These are phyloP conservation scores for Cryphonectria japonica DNA, from an alignment of 2,329 filamentous ascomycete species.

Conservation along the genomic window DNA sequence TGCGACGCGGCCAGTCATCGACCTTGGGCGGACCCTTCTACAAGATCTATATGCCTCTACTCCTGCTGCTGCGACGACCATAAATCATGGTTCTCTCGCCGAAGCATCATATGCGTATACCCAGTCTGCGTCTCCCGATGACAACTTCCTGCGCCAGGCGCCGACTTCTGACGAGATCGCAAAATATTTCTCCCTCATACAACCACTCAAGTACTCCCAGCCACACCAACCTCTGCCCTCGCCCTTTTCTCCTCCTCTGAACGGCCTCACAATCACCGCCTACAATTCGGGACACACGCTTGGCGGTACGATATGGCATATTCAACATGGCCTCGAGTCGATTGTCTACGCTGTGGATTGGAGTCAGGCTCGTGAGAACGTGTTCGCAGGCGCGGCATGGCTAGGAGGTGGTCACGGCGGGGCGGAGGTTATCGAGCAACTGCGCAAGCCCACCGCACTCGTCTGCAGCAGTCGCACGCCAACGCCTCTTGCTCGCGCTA, in stretches of 20 bases:
- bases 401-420: conserved; percentile 74
- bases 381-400: conserved; percentile 92
- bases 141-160: conserved; percentile 65
- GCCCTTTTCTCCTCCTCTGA: conserved; percentile 84
- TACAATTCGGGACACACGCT: conserved; percentile 96
- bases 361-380: conserved; percentile 97
- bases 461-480: conserved; percentile 85
- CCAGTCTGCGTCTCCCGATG: conserved; percentile 52
- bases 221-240: conserved; percentile 88
- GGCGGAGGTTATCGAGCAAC: conserved; percentile 88
- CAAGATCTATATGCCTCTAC: conserved; percentile 93
- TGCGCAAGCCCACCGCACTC: conserved; percentile 90
- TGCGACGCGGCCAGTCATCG: conserved; percentile 90
- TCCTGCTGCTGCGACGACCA: conserved; percentile 82
- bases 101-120: conserved; percentile 62
- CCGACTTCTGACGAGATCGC: conserved; percentile 89
- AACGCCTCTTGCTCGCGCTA: conserved; percentile 72
- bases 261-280: conserved; percentile 91
- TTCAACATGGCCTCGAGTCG: conserved; percentile 94
- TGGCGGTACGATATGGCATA: conserved; percentile 98
- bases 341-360: conserved; percentile 98
- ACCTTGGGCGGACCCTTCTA: conserved; percentile 85
- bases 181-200: conserved; percentile 86
- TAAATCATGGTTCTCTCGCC: conserved; percentile 73
- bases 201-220: conserved; percentile 94